Percentiles rank a stretch among this genome's conserved stretches.
These are phyloP conservation scores for Gentiana dahurica DNA, from an alignment of 257 asterid species.

Conservation along the genomic window DNA sequence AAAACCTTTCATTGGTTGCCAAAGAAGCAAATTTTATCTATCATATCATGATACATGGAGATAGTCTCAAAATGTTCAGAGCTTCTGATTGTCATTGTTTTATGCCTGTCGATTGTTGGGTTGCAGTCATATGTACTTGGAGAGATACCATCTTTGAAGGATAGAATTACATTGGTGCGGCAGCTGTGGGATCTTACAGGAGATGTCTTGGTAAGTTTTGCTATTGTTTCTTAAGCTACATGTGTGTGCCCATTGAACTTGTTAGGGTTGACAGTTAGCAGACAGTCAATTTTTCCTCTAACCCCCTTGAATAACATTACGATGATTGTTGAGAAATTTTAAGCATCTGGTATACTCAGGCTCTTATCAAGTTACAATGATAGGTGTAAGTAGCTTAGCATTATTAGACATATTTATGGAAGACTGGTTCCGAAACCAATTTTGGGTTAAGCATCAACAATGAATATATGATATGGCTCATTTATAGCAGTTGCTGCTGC, in stretches of 20 bases:
- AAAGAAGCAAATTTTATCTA: no score
- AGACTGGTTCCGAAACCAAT: neutral
- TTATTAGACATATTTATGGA: no score
- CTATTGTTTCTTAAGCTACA: neutral
- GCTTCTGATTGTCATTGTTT: neutral
- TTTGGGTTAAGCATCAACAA: neutral
- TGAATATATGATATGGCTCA: neutral
- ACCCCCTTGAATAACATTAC: neutral
- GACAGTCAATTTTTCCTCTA: neutral
- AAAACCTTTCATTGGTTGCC: no score
- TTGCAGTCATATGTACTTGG: constrained; percentile 91
- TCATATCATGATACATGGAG: no score
- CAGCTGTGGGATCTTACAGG: constrained; percentile 89
- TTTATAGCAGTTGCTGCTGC: neutral
- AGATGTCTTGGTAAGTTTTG: constrained; percentile 63
- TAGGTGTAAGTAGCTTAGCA: no score
- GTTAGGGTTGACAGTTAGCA: neutral
- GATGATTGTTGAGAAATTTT: no score
- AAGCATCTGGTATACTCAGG: no score
- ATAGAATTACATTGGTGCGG: constrained; percentile 84
- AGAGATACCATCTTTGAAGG: constrained; percentile 85
- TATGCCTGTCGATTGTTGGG: constrained; percentile 13
- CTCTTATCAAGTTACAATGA: no score
- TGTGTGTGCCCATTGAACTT: neutral
- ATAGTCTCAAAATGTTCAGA: neutral